Base-by-base conservation (phyloP, 2,329 filamentous ascomycete genomes). In the Neoarthrinium moseri region DNA sequence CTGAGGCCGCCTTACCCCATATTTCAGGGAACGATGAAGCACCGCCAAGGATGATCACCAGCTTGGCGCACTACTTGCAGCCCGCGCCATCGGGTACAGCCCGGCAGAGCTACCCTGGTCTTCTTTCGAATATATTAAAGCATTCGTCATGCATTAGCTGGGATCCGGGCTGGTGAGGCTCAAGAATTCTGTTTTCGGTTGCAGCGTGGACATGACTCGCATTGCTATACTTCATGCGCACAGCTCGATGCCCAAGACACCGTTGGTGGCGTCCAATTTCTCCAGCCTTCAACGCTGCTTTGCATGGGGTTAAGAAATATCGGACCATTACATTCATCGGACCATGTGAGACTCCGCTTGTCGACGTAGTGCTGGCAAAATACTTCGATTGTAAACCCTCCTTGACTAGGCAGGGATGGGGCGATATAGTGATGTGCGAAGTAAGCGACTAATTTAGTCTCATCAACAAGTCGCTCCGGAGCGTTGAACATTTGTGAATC, bases 11-110 rank as follows among this genome's bases (percentile, higher is more conserved):
- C 20, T 7, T 15, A 43, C 29, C 39, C 39, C 39, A 34, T 29
- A 20, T 22, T 21, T 15, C 7, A 15, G n/a, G 21, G 27, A 33
- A 22, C 15, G 23, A 43, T 33, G 15, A 34, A 30, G 21, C n/a
- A 44, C 41, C 30, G 41, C 41, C 41, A 44, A 44, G 41, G 10
- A 17, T 32, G 30, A 44, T 44, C 41, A 26, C 22, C 41, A 20
- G 21, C 41, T 44, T 44, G 41, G 41, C 41, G 10, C 22, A 30
- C n/a, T 18, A 34, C 23, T 29, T 23, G 18, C 20, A 29, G 18
- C 22, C 21, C 15, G 10, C 27, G 37, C 37, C 23, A 29, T 26
- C 15, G 24, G 23, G 22, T 32, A 37, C 6, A 13, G n/a, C 20
- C 17, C 18, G 26, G 18, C 22, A 41, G 15, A 21, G 21, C 17